Evolutionary conservation across 192 early-diverging fungal genomes (phyloP).

Genomic region (Coemansia sp.): DNA sequence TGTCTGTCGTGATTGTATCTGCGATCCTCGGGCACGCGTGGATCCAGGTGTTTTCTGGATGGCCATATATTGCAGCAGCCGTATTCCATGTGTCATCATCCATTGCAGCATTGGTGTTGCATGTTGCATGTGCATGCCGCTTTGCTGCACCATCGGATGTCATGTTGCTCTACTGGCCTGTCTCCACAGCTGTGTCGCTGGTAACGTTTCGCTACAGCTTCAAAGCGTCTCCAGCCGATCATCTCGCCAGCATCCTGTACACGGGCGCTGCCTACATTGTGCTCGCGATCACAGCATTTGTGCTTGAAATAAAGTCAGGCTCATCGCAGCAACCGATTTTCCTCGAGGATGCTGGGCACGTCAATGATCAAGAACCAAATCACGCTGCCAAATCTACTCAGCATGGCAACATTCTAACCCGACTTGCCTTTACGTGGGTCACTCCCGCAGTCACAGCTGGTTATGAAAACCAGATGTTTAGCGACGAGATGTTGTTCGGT

Average conservation of each 20-base stretch:
- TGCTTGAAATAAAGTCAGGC: constrained; percentile 18
- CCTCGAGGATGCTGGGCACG: constrained; percentile 11
- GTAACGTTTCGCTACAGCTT: constrained; percentile 6
- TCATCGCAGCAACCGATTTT: constrained; percentile 3
- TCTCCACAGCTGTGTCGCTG: constrained; percentile 5
- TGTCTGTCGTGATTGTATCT: background rate
- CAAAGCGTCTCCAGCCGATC: constrained; percentile 9
- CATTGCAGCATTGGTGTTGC: constrained; percentile 9
- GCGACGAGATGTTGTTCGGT: constrained; percentile 10
- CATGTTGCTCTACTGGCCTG: constrained; percentile 26
- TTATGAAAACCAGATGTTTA: constrained; percentile 60
- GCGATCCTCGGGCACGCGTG: background rate
- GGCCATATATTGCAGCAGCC: background rate
- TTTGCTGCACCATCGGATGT: constrained; percentile 4
- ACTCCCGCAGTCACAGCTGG: constrained; percentile 77
- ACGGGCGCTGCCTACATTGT: constrained; percentile 21
- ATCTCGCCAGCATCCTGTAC: constrained; percentile 12
- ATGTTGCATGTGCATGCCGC: background rate
- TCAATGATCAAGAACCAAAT: background rate
- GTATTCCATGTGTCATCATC: constrained; percentile 6
- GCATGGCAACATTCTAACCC: constrained; percentile 22
- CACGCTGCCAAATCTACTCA: background rate
- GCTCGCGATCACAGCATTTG: constrained; percentile 16
- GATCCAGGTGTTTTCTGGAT: background rate
- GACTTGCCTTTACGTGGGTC: constrained; percentile 81